Evolutionary conservation across 2,329 filamentous ascomycete genomes (phyloP).

Genomic region (Pezicula neosporulosa): DNA sequence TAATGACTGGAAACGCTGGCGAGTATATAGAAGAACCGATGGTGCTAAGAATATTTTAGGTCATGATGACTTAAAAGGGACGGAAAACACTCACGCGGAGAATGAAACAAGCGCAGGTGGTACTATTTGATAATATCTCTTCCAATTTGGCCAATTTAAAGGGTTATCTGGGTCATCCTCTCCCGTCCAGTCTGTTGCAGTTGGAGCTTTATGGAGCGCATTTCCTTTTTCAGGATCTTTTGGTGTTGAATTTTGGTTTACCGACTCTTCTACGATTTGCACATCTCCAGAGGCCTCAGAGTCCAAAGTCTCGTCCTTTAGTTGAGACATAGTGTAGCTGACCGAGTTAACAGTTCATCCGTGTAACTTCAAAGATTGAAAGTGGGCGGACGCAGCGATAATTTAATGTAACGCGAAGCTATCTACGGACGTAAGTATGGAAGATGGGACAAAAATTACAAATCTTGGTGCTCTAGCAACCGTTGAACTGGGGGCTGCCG

Average conservation of each 20-base stretch:
- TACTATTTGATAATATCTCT: constrained; percentile 15
- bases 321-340: no score
- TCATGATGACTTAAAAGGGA: background rate
- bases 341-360: no score
- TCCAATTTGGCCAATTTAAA: constrained; percentile 19
- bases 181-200: constrained; percentile 15
- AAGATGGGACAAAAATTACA: no score
- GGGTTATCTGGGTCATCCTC: constrained; percentile 23
- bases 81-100: constrained; percentile 15
- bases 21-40: constrained; percentile 52
- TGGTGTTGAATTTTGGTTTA: background rate
- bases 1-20: constrained; percentile 41
- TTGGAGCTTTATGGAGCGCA: background rate
- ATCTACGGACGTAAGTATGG: no score
- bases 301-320: no score
- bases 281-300: no score
- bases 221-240: background rate
- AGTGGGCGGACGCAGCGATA: no score
- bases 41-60: constrained; percentile 33
- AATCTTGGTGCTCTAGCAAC: no score
- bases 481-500: no score
- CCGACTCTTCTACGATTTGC: background rate
- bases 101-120: constrained; percentile 22
- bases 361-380: no score
- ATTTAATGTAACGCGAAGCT: no score